These are phyloP conservation scores for Ascochyta pisi DNA, from an alignment of 2,329 filamentous ascomycete species.

Conservation along the genomic window DNA sequence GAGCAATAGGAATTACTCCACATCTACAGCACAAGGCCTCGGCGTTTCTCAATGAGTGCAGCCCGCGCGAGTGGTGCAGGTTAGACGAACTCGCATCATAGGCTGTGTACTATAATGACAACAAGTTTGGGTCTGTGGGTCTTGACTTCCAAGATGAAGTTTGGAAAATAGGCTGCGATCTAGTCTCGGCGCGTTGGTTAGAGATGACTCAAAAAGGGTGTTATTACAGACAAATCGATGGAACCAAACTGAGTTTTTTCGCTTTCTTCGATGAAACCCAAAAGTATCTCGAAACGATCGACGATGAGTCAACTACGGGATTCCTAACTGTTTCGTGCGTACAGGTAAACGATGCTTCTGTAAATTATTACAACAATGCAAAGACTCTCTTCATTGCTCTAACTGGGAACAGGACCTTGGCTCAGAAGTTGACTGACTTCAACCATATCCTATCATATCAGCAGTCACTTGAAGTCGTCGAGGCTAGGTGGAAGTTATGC, in stretches of 20 bases:
- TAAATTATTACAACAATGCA: too few relatives aligned
- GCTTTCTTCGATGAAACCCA: conserved; percentile 3
- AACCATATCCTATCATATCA: too few relatives aligned
- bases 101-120: neutral
- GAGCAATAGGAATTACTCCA: conserved; percentile 5
- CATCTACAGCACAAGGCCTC: conserved; percentile 12
- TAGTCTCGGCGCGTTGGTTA: conserved; percentile 9
- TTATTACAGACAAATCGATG: neutral
- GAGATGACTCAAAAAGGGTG: neutral
- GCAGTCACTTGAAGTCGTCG: too few relatives aligned
- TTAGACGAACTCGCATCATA: conserved; percentile 4
- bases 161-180: conserved; percentile 12
- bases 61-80: conserved; percentile 13
- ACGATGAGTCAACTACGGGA: neutral
- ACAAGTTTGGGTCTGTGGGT: conserved; percentile 7
- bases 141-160: conserved; percentile 12
- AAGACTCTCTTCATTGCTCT: too few relatives aligned
- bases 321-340: neutral
- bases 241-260: neutral
- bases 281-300: neutral
- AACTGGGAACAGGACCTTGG: too few relatives aligned
- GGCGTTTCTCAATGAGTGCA: conserved; percentile 10
- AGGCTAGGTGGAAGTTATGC: too few relatives aligned
- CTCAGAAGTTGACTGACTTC: too few relatives aligned
- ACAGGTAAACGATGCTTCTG: too few relatives aligned